Base-by-base conservation (phyloP, 2,329 filamentous ascomycete species). In the Fusarium avenaceum region DNA sequence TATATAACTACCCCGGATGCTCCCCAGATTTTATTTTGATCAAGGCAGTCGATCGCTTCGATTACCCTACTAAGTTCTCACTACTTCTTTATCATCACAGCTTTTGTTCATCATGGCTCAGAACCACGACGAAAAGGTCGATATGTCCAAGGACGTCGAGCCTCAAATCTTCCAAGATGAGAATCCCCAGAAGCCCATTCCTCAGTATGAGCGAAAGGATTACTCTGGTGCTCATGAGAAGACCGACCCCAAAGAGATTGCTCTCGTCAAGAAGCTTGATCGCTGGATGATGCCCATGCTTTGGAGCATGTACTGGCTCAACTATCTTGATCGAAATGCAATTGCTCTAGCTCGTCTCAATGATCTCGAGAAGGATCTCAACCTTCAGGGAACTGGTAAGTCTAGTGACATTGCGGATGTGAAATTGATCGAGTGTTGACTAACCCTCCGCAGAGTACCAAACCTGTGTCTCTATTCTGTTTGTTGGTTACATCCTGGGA, bases 271-370 rank as follows among this genome's bases (percentile, higher is more conserved):
- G 43, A 73, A 73, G 57, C 63, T 73, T 44, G 71, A 73, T 22
- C 44, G 69, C 39, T 73, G 67, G 69, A 73, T 73, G 64, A 73
- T 73, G 71, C 77, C 77, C 0, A 79, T 78, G 69, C 72, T 79
- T 6, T 79, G 77, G 76, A 69, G 71, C 58, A 76, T 80, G 74
- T 83, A 83, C 65, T 83, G 80, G 72, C 74, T 83, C 43, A 83
- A 81, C 59, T 82, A 82, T 52, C 75, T 83, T 20, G 82, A 84
- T 42, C 76, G 81, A 8, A 84, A 84, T 57, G 82, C 82, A 28
- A 84, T 85, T 64, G 80, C 81, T 0, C 76, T 82, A 35, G 82
- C 82, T 2, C 71, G 75, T 2, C 62, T 79, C 17, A 79, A 79
- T 22, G 68, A 72, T 43, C 72, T 77, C 0, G 75, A 77, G 33